A percentile compares a stretch with the other conserved stretches of the same genome.
phyloP scores from a whole-genome alignment of 192 early-diverging fungal genomes.

The Coemansia reversa region DNA sequence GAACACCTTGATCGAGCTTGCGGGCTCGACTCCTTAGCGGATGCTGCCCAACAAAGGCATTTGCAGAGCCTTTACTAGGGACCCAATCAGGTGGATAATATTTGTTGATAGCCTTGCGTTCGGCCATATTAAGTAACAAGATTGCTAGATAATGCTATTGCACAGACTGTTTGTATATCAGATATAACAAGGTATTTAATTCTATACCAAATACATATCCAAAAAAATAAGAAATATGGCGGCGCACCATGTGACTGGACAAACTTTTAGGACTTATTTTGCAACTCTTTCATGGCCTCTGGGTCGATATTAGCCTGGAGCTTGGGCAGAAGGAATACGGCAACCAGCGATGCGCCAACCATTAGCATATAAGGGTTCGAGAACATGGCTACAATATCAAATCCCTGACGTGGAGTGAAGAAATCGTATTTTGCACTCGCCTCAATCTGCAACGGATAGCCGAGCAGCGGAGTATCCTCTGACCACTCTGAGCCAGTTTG shows the following conservation, averaged over 20 bases:
- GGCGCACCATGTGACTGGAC: constrained; percentile 1
- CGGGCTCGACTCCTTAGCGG: constrained; percentile 82
- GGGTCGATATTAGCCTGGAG: constrained; percentile 62
- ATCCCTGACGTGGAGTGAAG: constrained; percentile 58
- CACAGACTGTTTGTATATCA: no score
- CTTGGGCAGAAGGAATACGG: constrained; percentile 66
- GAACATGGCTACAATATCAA: constrained; percentile 61
- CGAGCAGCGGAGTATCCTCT: constrained; percentile 37
- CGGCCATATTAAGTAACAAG: constrained; percentile 14
- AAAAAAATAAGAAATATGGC: constrained; percentile 8
- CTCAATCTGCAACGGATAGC: constrained; percentile 46
- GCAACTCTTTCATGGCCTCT: constrained; percentile 54
- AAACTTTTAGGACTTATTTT: constrained; percentile 15
- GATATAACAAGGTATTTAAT: no score
- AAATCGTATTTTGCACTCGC: constrained; percentile 52
- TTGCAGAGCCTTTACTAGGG: constrained; percentile 78
- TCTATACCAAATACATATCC: neutral
- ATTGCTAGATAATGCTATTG: neutral
- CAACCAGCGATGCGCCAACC: constrained; percentile 58
- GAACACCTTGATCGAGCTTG: constrained; percentile 86
- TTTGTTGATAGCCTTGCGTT: constrained; percentile 59
- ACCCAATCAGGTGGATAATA: constrained; percentile 91
- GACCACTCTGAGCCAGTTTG: constrained; percentile 52
- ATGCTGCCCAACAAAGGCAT: constrained; percentile 84
- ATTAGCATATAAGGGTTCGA: constrained; percentile 70